Evolutionary conservation across 345 rosid genomes (phyloP).

Genomic region (Nasturtium officinale): DNA sequence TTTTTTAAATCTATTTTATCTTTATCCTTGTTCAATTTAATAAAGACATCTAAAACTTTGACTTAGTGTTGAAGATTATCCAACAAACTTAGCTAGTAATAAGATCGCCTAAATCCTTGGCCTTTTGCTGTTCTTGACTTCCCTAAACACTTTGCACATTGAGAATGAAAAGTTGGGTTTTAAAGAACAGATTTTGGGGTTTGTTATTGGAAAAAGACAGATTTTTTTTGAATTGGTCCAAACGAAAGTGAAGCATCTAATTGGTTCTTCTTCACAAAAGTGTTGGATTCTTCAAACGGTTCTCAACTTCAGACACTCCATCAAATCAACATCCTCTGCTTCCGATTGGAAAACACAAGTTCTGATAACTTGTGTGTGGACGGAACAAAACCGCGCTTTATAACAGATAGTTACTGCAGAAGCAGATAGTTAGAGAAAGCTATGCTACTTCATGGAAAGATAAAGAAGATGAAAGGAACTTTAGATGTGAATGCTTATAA

Average conservation of each 20-base stretch:
- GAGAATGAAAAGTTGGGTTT: neutral
- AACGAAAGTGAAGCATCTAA: constrained; percentile 9
- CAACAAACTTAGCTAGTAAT: too few relatives aligned
- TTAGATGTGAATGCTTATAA: constrained; percentile 58
- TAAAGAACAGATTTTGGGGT: neutral
- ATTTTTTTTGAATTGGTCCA: too few relatives aligned
- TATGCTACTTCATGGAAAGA: constrained; percentile 48
- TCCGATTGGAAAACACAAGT: constrained; percentile 57
- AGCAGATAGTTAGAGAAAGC: constrained; percentile 56
- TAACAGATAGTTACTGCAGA: too few relatives aligned
- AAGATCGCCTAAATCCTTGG: neutral
- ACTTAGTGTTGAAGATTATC: too few relatives aligned
- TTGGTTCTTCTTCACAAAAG: constrained; percentile 24
- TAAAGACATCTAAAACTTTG: too few relatives aligned
- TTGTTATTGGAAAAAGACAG: neutral
- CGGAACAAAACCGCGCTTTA: too few relatives aligned
- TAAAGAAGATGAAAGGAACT: constrained; percentile 53
- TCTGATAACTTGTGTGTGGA: too few relatives aligned
- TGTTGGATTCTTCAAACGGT: constrained; percentile 31
- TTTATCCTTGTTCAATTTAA: too few relatives aligned
- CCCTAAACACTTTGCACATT: neutral
- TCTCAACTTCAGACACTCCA: constrained; percentile 46
- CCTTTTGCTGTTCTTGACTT: neutral
- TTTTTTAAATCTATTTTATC: too few relatives aligned
- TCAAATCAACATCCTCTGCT: constrained; percentile 34